Evolutionary conservation across 805 yeast genomes (phyloP).

Genomic region (Candida ponderosae): DNA sequence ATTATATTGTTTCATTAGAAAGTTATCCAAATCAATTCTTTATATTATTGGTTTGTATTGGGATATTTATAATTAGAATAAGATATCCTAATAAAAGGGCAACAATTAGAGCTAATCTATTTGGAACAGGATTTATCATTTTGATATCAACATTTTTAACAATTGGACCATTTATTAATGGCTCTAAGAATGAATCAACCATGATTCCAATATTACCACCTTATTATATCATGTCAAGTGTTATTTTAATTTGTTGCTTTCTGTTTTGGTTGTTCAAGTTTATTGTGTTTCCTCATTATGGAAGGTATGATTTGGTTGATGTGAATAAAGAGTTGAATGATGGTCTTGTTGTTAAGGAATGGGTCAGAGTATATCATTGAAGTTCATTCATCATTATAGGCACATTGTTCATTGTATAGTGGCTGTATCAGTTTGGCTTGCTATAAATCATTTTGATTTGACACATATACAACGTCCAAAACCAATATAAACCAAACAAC

Average conservation of each 20-base stretch:
- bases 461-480: too few relatives aligned
- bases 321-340: conserved; percentile 38
- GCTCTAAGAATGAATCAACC: conserved; percentile 20
- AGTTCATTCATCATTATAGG: too few relatives aligned
- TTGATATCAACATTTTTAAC: conserved; percentile 39
- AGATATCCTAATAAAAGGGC: conserved; percentile 41
- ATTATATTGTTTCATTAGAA: conserved; percentile 36
- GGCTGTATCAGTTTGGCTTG: too few relatives aligned
- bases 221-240: conserved; percentile 32
- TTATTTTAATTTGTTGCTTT: conserved; percentile 35
- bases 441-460: too few relatives aligned
- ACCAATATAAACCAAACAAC: too few relatives aligned
- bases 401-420: too few relatives aligned
- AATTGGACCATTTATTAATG: conserved; percentile 35
- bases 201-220: conserved; percentile 19
- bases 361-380: conserved; percentile 34
- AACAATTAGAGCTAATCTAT: conserved; percentile 40
- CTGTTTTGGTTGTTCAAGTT: conserved; percentile 51
- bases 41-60: conserved; percentile 44
- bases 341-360: conserved; percentile 48
- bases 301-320: conserved; percentile 36
- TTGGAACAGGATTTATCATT: conserved; percentile 41
- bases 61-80: conserved; percentile 45
- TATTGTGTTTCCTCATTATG: conserved; percentile 34
- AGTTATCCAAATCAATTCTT: conserved; percentile 41